Evolutionary conservation across 257 asterid genomes (phyloP).

Genomic region (Eustoma russellianum): DNA sequence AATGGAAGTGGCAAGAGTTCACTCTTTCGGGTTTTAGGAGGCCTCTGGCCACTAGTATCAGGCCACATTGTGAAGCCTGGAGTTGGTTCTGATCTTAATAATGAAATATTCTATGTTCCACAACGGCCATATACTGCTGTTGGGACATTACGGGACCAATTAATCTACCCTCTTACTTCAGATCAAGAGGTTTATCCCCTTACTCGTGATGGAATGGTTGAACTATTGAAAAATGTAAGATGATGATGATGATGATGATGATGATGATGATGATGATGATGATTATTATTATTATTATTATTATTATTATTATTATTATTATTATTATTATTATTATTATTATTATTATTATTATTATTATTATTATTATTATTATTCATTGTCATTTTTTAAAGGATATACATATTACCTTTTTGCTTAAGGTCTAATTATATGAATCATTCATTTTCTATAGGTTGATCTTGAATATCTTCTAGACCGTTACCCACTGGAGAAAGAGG

Average conservation of each 20-base stretch:
- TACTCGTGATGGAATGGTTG: constrained; percentile 74
- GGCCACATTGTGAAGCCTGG: constrained; percentile 98
- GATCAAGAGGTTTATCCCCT: constrained; percentile 77
- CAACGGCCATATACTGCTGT: constrained; percentile 99
- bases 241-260: too few species aligned
- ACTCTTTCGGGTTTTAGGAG: constrained; percentile 95
- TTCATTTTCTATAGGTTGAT: constrained; percentile 56
- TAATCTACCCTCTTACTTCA: constrained; percentile 89
- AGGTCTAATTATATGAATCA: constrained; percentile 1
- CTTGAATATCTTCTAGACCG: constrained; percentile 95
- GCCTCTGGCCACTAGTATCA: constrained; percentile 96
- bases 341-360: too few species aligned
- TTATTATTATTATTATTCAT: too few species aligned
- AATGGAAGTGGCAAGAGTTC: constrained; percentile 99
- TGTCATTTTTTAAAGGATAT: too few species aligned
- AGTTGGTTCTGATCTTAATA: constrained; percentile 94
- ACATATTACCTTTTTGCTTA: not conserved
- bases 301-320: too few species aligned
- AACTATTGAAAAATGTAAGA: constrained; percentile 84
- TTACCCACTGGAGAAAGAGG: constrained; percentile 90
- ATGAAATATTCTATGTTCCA: constrained; percentile 97
- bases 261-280: too few species aligned
- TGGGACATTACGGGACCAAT: constrained; percentile 97
- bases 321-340: too few species aligned
- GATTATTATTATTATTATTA: too few species aligned